Percentiles rank a stretch among this genome's conserved stretches.
These are phyloP conservation scores for Pseudozyma sp. DNA, from an alignment of 1,284 basidiomycete species.

Conservation along the genomic window DNA sequence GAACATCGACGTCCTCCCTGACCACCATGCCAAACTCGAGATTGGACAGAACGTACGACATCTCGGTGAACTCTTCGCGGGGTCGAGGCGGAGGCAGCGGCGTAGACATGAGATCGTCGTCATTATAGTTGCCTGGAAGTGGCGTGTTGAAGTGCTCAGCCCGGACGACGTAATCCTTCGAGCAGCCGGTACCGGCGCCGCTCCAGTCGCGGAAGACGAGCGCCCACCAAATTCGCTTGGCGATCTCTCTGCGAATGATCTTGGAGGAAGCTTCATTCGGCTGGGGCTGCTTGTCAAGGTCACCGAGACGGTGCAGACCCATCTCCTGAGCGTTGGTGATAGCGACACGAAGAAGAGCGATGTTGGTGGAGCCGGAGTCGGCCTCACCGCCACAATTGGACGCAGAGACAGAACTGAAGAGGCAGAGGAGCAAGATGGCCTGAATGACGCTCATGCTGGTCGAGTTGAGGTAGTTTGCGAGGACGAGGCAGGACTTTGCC, in stretches of 20 bases:
- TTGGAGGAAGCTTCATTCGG: slow-evolving; percentile 49
- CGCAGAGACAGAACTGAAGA: slow-evolving; percentile 41
- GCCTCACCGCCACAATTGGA: slow-evolving; percentile 30
- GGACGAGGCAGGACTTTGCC: slow-evolving; percentile 56
- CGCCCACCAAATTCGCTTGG: slow-evolving; percentile 65
- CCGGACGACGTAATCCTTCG: slow-evolving; percentile 55
- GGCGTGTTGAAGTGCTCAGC: slow-evolving; percentile 65
- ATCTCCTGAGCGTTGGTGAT: slow-evolving; percentile 65
- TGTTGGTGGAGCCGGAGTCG: slow-evolving; percentile 34
- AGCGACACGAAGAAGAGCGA: slow-evolving; percentile 52
- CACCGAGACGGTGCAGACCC: slow-evolving; percentile 63
- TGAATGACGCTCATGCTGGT: slow-evolving; percentile 60
- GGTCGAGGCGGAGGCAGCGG: slow-evolving; percentile 53
- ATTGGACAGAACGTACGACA: slow-evolving; percentile 57
- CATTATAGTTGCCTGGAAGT: slow-evolving; percentile 64
- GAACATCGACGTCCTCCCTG: slow-evolving; percentile 56
- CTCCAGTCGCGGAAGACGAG: slow-evolving; percentile 63
- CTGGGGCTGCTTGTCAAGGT: slow-evolving; percentile 52
- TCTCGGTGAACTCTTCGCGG: slow-evolving; percentile 58
- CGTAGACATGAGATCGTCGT: slow-evolving; percentile 54
- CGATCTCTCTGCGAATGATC: slow-evolving; percentile 59
- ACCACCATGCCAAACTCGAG: slow-evolving; percentile 55
- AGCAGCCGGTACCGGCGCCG: slow-evolving; percentile 35
- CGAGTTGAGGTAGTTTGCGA: slow-evolving; percentile 58
- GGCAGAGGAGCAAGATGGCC: slow-evolving; percentile 53